Evolutionary conservation across 2,329 filamentous ascomycete species (phyloP).

Genomic region (Alternaria consortialis): DNA sequence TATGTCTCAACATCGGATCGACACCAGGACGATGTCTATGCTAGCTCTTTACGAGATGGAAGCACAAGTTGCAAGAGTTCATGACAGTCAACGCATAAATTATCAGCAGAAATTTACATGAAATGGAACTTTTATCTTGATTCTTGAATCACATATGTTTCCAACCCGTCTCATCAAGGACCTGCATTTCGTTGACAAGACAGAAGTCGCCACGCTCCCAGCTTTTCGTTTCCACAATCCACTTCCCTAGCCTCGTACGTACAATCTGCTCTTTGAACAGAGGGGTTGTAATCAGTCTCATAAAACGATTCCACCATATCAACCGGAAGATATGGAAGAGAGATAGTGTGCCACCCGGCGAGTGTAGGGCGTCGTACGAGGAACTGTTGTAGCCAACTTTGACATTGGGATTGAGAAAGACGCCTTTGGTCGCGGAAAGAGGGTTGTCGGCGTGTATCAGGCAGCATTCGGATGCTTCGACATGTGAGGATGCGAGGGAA

Average conservation of each 20-base stretch:
- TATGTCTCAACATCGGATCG: neutral
- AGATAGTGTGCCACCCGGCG: constrained; percentile 16
- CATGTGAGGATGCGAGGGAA: constrained; percentile 65
- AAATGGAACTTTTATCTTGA: neutral
- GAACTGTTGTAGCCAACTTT: constrained; percentile 69
- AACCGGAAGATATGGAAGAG: constrained; percentile 17
- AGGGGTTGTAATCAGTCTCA: constrained; percentile 18
- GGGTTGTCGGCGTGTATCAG: constrained; percentile 78
- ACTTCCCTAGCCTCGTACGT: constrained; percentile 15
- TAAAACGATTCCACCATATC: constrained; percentile 24
- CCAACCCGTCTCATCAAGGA: constrained; percentile 49
- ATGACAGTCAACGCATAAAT: neutral
- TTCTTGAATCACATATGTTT: constrained; percentile 40
- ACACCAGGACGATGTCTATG: neutral
- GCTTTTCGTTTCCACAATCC: constrained; percentile 14
- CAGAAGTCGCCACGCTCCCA: constrained; percentile 45
- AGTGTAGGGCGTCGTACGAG: constrained; percentile 34
- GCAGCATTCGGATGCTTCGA: constrained; percentile 83
- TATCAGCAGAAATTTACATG: neutral
- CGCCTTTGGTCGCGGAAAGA: constrained; percentile 60
- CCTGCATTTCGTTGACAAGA: constrained; percentile 53
- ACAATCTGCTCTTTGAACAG: constrained; percentile 23
- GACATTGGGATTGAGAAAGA: constrained; percentile 75
- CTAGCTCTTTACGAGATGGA: neutral
- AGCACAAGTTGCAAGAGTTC: neutral